phyloP scores from a whole-genome alignment of 176 grass and related monocot species.

The Carex kokanica region DNA sequence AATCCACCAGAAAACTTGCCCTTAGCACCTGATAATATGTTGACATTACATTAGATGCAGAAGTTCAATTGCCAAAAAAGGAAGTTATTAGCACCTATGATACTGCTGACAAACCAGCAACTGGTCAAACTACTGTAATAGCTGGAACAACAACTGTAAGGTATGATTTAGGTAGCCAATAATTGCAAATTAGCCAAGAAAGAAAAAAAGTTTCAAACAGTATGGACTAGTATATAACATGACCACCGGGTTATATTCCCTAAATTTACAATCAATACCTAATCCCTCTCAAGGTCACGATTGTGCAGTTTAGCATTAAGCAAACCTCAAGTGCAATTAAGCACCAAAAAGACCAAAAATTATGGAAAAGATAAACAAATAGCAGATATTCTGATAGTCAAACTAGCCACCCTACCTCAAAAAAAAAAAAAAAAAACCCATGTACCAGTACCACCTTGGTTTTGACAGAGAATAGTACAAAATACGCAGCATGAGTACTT shows the following conservation, averaged over 20 bases:
- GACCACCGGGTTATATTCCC: background rate
- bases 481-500: background rate
- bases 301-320: slow-evolving; percentile 3
- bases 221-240: background rate
- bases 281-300: background rate
- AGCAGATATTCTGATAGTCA: background rate
- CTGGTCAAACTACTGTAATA: background rate
- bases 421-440: background rate
- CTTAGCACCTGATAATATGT: slow-evolving; percentile 51
- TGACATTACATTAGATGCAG: slow-evolving; percentile 4
- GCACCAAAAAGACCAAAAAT: background rate
- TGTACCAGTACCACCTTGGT: background rate
- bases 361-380: background rate
- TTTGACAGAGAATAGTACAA: background rate
- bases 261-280: background rate
- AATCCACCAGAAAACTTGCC: slow-evolving; percentile 89
- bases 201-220: background rate
- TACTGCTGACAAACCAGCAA: background rate
- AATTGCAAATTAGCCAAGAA: background rate
- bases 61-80: background rate
- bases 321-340: background rate
- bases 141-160: background rate
- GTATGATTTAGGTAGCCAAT: background rate
- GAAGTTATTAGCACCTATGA: background rate
- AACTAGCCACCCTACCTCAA: background rate